Evolutionary conservation across 129 eudicot species (phyloP), one percentile per base, ranked within the genome.

Genomic region (Centella asiatica): DNA sequence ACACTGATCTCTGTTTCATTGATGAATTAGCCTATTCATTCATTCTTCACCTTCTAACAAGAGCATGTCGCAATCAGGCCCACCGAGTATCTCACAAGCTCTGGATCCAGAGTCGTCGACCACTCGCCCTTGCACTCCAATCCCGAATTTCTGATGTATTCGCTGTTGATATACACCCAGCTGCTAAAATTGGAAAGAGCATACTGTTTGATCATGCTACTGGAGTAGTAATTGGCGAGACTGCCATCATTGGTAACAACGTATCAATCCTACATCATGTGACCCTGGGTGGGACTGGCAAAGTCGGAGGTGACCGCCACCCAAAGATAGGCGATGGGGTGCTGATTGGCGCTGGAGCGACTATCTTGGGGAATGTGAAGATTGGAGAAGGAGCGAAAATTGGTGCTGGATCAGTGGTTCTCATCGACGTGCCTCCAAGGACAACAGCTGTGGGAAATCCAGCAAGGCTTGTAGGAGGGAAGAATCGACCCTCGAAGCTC

Each of bases 371-470:
- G 3, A 88, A 85, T 13, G 77, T 84, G n/a, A 80, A 56, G 56
- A 84, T 87, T 10, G 95, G 95, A 10, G 84, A 66, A 2, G 97
- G 90, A 28, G 97, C 95, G 15, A 85, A 85, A 69, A 80, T 88
- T 49, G 97, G 97, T 44, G 94, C 90, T 4, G 95, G 97, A 18
- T 85, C 97, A 5, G 84, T 88, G 71, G 97, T 88, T 42, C 44
- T 88, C 69, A 88, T 81, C 18, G 83, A 85, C 19, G 97, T 88
- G 59, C 97, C 95, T 3, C 80, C 94, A 53, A 69, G 85, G 55
- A 85, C 95, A 14, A 88, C 95, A 0, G 95, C 87, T 0, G 97
- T 88, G n/a, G 97, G 97, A 50, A 88, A 85, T 74, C 97, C 97
- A 15, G 97, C 97, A 3, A 79, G 85, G 73, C 44, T 88, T 70